A percentile compares a stretch with the other conserved stretches of the same genome.
Conservation (phyloP, 352 stramenopile species). For the Peronospora tabacina region DNA sequence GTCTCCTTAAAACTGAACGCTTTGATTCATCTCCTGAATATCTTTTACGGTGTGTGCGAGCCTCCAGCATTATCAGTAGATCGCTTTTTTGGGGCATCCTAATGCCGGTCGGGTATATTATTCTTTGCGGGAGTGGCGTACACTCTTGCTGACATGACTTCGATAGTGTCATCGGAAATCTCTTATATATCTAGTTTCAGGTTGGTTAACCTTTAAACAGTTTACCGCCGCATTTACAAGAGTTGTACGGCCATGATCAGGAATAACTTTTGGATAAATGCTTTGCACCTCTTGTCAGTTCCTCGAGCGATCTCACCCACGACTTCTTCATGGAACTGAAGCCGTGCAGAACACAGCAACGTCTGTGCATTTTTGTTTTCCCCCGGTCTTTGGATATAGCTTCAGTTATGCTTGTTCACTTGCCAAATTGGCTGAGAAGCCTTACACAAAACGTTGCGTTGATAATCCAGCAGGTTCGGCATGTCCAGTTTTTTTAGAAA, state of each 20-base stretch:
- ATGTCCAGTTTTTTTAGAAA: not conserved
- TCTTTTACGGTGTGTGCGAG: conserved; percentile 50
- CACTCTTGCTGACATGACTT: conserved; percentile 56
- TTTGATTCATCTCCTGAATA: conserved; percentile 44
- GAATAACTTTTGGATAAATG: conserved; percentile 60
- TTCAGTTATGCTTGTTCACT: conserved; percentile 57
- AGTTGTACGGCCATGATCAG: conserved; percentile 50
- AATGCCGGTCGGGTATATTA: conserved; percentile 65
- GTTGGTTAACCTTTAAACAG: conserved; percentile 46
- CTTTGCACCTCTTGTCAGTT: conserved; percentile 40
- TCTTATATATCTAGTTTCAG: conserved; percentile 35
- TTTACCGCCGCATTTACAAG: conserved; percentile 33
- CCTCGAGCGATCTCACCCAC: conserved; percentile 42
- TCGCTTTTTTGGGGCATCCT: conserved; percentile 60
- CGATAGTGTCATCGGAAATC: conserved; percentile 45
- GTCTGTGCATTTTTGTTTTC: conserved; percentile 31
- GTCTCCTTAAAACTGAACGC: conserved; percentile 30
- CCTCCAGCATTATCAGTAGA: conserved; percentile 42
- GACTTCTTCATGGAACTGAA: conserved; percentile 66
- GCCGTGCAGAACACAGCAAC: conserved; percentile 59
- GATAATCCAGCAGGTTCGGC: conserved; percentile 24
- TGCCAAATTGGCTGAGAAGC: conserved; percentile 39
- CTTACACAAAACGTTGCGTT: conserved; percentile 43
- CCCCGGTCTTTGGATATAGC: conserved; percentile 53
- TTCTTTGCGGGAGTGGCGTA: conserved; percentile 57